Conservation (phyloP, 1,284 basidiomycete species). For the Ustilago trichophora region DNA sequence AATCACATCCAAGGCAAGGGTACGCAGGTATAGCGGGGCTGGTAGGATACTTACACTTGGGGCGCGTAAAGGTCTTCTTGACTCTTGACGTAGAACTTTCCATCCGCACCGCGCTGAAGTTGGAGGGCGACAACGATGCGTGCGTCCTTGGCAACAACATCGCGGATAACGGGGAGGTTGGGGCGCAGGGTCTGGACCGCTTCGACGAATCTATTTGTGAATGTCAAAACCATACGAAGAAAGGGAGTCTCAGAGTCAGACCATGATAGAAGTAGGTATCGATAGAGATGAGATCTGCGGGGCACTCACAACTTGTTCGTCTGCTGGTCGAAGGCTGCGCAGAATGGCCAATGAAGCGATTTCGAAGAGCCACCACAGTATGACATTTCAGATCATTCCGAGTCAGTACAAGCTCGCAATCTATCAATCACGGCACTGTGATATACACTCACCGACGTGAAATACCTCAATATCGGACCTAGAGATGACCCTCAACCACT, state of each 20-base stretch:
- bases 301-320: constrained; percentile 17
- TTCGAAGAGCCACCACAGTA: too few species aligned
- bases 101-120: constrained; percentile 57
- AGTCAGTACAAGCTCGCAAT: background rate
- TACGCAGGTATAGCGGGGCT: background rate
- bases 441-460: constrained; percentile 56
- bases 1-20: background rate
- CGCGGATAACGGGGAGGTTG: constrained; percentile 37
- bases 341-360: background rate
- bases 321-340: constrained; percentile 23
- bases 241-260: background rate
- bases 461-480: constrained; percentile 54
- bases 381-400: too few species aligned
- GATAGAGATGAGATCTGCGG: too few species aligned
- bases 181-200: constrained; percentile 58
- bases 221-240: background rate
- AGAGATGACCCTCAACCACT: constrained; percentile 61
- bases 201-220: constrained; percentile 48
- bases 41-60: constrained; percentile 42
- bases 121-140: constrained; percentile 56
- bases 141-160: constrained; percentile 25
- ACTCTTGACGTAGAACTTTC: constrained; percentile 61
- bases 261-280: too few species aligned
- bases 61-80: constrained; percentile 61
- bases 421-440: too few species aligned